Evolutionary conservation across 1,284 basidiomycete genomes (phyloP).

Genomic region (Fomitopsis pinicola): DNA sequence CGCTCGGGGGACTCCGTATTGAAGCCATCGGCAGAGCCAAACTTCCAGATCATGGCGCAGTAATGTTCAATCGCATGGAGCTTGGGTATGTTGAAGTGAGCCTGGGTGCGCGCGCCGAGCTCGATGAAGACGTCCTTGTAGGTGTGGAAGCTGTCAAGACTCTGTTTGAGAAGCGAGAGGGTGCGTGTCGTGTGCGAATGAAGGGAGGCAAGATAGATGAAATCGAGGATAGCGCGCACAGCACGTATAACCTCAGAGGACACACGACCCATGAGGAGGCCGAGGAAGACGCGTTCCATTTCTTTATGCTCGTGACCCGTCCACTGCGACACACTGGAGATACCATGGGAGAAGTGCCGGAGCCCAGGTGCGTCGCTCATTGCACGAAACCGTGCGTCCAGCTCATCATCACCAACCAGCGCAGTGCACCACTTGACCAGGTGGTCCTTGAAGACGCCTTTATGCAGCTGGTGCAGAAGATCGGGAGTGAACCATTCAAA

Average conservation of each 20-base stretch:
- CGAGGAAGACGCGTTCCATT: conserved; percentile 16
- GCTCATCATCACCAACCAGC: conserved; percentile 6
- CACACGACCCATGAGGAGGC: conserved; percentile 12
- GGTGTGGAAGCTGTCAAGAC: conserved; percentile 20
- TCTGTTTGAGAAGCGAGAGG: conserved; percentile 14
- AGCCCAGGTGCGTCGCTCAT: conserved; percentile 13
- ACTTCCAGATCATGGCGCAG: conserved; percentile 17
- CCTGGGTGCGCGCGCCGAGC: conserved; percentile 11
- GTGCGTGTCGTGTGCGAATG: conserved; percentile 16
- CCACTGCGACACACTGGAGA: conserved; percentile 16
- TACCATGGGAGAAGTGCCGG: conserved; percentile 17
- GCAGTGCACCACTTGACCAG: conserved; percentile 13
- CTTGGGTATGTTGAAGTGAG: conserved; percentile 35
- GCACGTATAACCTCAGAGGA: conserved; percentile 2
- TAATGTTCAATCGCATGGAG: conserved; percentile 31
- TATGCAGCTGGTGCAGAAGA: conserved; percentile 29
- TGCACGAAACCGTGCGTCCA: conserved; percentile 17
- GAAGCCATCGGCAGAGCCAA: conserved; percentile 27
- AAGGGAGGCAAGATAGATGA: conserved; percentile 26
- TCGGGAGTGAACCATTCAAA: conserved; percentile 23
- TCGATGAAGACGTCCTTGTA: conserved; percentile 24
- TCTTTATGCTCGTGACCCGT: conserved; percentile 20
- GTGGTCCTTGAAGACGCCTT: conserved; percentile 27
- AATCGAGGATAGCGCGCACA: conserved; percentile 20
- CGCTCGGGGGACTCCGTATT: conserved; percentile 26